Percentiles rank a stretch among this genome's conserved stretches.
Evolutionary conservation across 345 rosid species (phyloP).

Genomic region (Euphorbia lathyris): DNA sequence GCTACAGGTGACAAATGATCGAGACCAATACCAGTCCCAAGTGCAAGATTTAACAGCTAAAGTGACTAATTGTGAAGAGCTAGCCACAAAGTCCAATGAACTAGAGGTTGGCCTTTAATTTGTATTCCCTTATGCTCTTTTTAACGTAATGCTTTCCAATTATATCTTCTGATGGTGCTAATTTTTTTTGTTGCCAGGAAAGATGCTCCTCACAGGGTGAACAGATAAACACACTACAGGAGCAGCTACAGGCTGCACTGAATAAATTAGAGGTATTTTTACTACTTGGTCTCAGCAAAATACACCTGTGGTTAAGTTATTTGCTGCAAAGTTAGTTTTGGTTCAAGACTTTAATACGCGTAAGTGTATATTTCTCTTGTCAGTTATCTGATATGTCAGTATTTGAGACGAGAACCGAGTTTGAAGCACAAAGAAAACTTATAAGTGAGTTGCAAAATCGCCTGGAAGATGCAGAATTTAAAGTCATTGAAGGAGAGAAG

Average conservation of each 20-base stretch:
- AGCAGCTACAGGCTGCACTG: conserved; percentile 61
- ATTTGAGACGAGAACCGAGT: conserved; percentile 69
- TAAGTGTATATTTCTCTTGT: conserved; percentile 10
- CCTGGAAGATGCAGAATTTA: conserved; percentile 79
- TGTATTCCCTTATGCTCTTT: background rate
- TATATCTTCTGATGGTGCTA: conserved; percentile 17
- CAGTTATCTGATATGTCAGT: conserved; percentile 76
- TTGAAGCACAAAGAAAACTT: conserved; percentile 66
- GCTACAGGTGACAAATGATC: conserved; percentile 64
- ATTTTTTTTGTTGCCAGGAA: conserved; percentile 39
- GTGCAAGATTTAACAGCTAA: conserved; percentile 50
- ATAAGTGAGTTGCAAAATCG: conserved; percentile 58
- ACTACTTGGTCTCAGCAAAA: background rate
- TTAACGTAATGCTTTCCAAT: conserved; percentile 3
- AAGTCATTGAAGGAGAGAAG: conserved; percentile 88
- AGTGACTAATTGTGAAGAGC: conserved; percentile 59
- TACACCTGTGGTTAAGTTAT: background rate
- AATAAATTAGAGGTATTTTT: conserved; percentile 58
- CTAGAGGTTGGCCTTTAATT: conserved; percentile 57
- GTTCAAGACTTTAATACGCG: conserved; percentile 8
- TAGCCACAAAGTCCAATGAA: conserved; percentile 60
- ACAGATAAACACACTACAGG: conserved; percentile 62
- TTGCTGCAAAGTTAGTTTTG: conserved; percentile 1
- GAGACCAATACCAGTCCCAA: conserved; percentile 53
- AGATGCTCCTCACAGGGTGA: conserved; percentile 62